Percentiles rank a stretch among this genome's conserved stretches.
These are phyloP conservation scores for Pistacia integerrima DNA, from an alignment of 345 rosid species.

Conservation along the genomic window DNA sequence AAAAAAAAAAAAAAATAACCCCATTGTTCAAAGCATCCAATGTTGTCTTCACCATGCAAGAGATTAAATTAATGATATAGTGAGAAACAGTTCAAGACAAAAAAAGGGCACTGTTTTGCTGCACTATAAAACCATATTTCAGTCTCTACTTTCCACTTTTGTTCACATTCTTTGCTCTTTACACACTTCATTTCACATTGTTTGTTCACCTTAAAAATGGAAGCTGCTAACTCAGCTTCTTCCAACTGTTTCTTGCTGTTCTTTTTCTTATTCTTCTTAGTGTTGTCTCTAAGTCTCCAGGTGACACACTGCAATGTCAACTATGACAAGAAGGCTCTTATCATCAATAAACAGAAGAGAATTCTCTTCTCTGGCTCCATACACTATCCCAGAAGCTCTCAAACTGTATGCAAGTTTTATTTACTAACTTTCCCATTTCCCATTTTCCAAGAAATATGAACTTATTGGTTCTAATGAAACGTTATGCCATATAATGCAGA, in stretches of 20 bases:
- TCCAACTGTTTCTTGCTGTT: conserved; percentile 31
- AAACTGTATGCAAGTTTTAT: conserved; percentile 29
- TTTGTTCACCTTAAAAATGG: conserved; percentile 28
- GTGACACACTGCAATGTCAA: conserved; percentile 37
- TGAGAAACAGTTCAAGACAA: neutral
- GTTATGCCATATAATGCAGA: conserved; percentile 38
- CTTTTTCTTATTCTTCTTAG: conserved; percentile 27
- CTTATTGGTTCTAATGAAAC: neutral
- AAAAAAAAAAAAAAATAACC: too few species aligned
- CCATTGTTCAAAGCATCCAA: neutral
- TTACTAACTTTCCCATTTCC: neutral
- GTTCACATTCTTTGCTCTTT: conserved; percentile 24
- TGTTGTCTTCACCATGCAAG: neutral
- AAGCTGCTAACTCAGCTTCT: conserved; percentile 36
- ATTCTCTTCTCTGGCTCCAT: conserved; percentile 71
- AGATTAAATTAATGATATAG: neutral
- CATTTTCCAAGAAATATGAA: neutral
- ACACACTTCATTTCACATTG: conserved; percentile 16
- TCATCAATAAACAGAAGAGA: conserved; percentile 55
- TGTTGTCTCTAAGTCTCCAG: conserved; percentile 25
- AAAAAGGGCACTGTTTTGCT: neutral
- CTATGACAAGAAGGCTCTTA: conserved; percentile 56
- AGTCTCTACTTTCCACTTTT: neutral
- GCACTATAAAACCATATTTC: conserved; percentile 1
- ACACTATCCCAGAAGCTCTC: conserved; percentile 75